Evolutionary conservation across 495 filamentous ascomycete genomes (phyloP), one percentile per base, ranked within the genome.

Genomic region (Platismatia glauca): DNA sequence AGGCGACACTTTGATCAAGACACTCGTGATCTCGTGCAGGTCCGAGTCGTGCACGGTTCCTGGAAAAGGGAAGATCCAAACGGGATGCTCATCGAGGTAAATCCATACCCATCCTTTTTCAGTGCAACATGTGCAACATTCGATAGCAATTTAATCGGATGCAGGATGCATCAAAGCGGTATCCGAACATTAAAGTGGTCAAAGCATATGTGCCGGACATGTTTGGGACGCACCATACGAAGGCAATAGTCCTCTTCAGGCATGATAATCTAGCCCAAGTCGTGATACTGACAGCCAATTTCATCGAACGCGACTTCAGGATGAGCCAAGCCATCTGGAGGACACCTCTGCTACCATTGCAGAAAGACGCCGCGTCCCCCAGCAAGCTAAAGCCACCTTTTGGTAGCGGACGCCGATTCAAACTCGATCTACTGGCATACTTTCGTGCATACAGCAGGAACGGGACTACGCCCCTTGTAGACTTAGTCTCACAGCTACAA

Each of bases 251-350:
- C 39, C 74, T 95, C 11, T 75, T 96, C 56, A 79, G 89, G 12
- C 84, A 88, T 70, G 90, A 95, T 71, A 82, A 87, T 63, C 78
- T 78, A 0, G 89, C 88, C 6, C 88, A 95, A 77, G 74, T 96
- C 20, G 73, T 95, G 22, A 93, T 96, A 44, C 89, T 94, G 64
- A 97, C 92, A 0, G 90, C 90, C 15, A 96, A 97, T 66, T 89
- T 96, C 84, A 91, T 96, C 50, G 71, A 77, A 29, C 79, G 83
- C 55, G 92, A 97, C 74, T 97, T 92, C 91, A 78, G 75, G 11
- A 89, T 96, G 89, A 85, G 84, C 0, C 90, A 97, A 69, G 91
- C 86, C 2, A 82, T 86, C 27, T 97, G 91, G 91, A 78, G 76
- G 35, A 92, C 90, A 11, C 91, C 90, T 24, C 71, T 85, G 0